Base-by-base conservation (phyloP, 192 early-diverging fungal species). In the Podila verticillata region DNA sequence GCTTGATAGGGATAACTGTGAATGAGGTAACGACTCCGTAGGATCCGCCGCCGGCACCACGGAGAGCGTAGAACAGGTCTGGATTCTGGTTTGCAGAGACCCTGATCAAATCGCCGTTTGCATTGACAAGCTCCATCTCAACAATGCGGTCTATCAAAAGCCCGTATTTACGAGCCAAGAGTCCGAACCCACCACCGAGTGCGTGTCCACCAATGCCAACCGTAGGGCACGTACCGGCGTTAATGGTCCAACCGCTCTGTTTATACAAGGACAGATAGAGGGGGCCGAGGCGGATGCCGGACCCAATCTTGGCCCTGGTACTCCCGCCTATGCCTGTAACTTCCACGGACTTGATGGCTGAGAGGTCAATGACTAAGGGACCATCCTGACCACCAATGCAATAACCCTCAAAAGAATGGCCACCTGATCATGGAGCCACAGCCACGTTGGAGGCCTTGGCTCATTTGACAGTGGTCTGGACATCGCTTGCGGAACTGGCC, bases 31-130 rank as follows among this genome's bases (percentile, higher is more conserved):
- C 83, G 19, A 89, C 73, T 31, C 77, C 86, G 66, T 57, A 87
- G 19, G 65, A 83, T 19, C 82, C 79, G 39, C 83, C 85, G 5
- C 90, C 90, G 8, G 86, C 92, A 19, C 90, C 91, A 47, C 89
- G 73, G 5, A 91, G 61, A 0, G 90, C 89, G 72, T 78, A 92
- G 63, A 90, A 92, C 19, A 93, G 70, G 74, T 92, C 91, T 7
- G 64, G 20, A 62, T 91, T 79, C 29, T 77, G 8, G 7, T 49
- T 64, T 13, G 63, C 65, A 56, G 66, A 80, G 31, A 78, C 84
- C 17, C 51, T 75, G 12, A 88, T 47, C 4, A 91, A 20, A 12
- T 85, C 61, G 8, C 89, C 89, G 24, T 84, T 47, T 34, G 84
- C 75, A 56, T 86, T 67, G 28, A 87, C 89, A 24, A 91, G 58